phyloP scores from a whole-genome alignment of 2,329 filamentous ascomycete species.

The Paecilomyces fulvus region DNA sequence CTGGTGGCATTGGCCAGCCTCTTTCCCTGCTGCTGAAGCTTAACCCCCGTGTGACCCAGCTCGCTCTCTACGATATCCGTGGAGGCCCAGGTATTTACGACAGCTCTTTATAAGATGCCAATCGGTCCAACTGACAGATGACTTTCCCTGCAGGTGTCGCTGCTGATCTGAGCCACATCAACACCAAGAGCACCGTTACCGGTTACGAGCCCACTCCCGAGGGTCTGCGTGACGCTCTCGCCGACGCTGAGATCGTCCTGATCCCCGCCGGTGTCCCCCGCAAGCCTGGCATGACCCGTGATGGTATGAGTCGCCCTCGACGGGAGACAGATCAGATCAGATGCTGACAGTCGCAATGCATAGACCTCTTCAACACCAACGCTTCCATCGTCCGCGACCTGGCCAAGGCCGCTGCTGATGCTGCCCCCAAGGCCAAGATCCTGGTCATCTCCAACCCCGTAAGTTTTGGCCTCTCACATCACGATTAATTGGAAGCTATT shows the following conservation, averaged over 20 bases:
- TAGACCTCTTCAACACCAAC: constrained; percentile 99
- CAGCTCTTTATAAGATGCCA: too few relatives aligned
- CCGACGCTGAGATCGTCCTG: constrained; percentile 85
- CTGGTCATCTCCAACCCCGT: constrained; percentile 97
- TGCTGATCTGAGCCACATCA: constrained; percentile 96
- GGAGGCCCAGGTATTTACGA: constrained; percentile 68
- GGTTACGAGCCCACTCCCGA: constrained; percentile 73
- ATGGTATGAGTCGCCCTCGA: constrained; percentile 47
- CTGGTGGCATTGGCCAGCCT: constrained; percentile 96
- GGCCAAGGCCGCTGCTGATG: constrained; percentile 85
- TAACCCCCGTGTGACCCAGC: constrained; percentile 87
- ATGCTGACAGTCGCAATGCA: background rate
- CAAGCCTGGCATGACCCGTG: constrained; percentile 99
- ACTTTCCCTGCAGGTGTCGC: constrained; percentile 65
- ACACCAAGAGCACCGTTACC: constrained; percentile 92
- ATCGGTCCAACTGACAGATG: constrained; percentile 2
- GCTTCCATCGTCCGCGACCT: constrained; percentile 98
- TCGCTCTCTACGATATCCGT: constrained; percentile 96
- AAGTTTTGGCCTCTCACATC: constrained; percentile 19
- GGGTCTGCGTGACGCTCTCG: constrained; percentile 70
- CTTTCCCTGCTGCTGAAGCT: constrained; percentile 97
- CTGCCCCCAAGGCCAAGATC: constrained; percentile 85
- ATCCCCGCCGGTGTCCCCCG: constrained; percentile 97
- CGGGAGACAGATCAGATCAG: background rate
- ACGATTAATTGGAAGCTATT: background rate